Conservation (phyloP, 2,329 filamentous ascomycete species). For the Colletotrichum musicola region DNA sequence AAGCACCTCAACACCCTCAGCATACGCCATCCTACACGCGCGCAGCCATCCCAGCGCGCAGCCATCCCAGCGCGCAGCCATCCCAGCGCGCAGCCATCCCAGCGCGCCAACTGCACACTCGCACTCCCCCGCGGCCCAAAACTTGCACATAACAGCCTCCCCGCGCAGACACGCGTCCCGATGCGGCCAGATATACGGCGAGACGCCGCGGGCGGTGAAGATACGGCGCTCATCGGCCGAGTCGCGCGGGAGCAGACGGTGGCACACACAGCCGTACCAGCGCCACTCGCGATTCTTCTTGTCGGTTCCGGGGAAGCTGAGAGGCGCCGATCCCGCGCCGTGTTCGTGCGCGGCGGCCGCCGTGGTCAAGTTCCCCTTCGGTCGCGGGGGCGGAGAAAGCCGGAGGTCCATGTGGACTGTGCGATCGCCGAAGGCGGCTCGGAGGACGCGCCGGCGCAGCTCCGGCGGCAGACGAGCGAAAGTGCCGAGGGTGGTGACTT, state of each 20-base stretch:
- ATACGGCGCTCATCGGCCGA: not conserved
- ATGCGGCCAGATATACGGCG: slow-evolving; percentile 3
- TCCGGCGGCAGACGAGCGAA: slow-evolving; percentile 47
- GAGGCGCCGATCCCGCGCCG: not conserved
- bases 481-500: slow-evolving; percentile 6
- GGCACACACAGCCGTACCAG: slow-evolving; percentile 46
- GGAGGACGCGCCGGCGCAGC: slow-evolving; percentile 48
- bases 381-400: slow-evolving; percentile 5
- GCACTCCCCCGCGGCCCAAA: slow-evolving; percentile 41
- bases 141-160: slow-evolving; percentile 31
- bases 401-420: slow-evolving; percentile 44
- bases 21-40: slow-evolving; percentile 48
- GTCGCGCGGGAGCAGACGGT: slow-evolving; percentile 38
- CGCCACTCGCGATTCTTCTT: slow-evolving; percentile 37
- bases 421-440: slow-evolving; percentile 42
- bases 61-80: slow-evolving; percentile 50
- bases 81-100: slow-evolving; percentile 47
- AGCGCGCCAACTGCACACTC: slow-evolving; percentile 44
- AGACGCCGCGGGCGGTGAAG: not conserved
- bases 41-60: slow-evolving; percentile 49
- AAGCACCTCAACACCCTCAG: slow-evolving; percentile 47
- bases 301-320: slow-evolving; percentile 6
- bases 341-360: slow-evolving; percentile 1
- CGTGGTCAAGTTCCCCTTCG: not conserved
- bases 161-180: slow-evolving; percentile 16